Evolutionary conservation across 2,329 filamentous ascomycete genomes (phyloP), one percentile per base, ranked within the genome.

Genomic region (Septoria petroselini): DNA sequence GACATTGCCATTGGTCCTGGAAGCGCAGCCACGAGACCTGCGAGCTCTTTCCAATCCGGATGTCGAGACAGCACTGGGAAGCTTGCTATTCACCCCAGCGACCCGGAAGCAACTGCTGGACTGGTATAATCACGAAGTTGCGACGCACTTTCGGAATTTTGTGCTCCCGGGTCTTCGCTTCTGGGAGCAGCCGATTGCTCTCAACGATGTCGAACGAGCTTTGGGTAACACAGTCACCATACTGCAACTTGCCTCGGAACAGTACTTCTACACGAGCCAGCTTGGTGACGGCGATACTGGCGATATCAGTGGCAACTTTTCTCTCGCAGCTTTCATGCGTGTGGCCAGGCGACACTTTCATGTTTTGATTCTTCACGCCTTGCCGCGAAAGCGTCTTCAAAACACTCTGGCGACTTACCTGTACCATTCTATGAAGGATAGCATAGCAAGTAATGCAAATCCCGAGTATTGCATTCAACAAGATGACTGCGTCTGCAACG

Each of bases 41-140:
- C 19, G 49, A 50, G 9, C 41, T 44, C 17, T 48, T 40, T 18
- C 39, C 33, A 38, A 50, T 11, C 18, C 15, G n/a, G 50, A 63
- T 6, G 52, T 58, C 29, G 18, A 52, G 17, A 39, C 55, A 27
- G 57, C 58, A 2, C 33, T 61, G 7, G 33, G 47, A 8, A 41
- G 43, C 21, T 40, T 57, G 5, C 52, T 59, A 8, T 43, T 31
- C 44, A 38, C 38, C 19, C 18, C 18, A 29, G 30, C 46, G 7
- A 48, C 49, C 8, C 48, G 42, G 52, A 50, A 69, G 68, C 40
- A 66, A 65, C 57, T 67, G 33, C 53, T 70, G 19, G 68, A 72
- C n/a, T 76, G 73, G 74, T 76, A 73, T 49, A 67, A 63, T 4
- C 67, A 72, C 38, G 72, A 75, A 50, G 68, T 72, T 42, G 61